These are phyloP conservation scores for Ophiocordyceps camponoti-floridani DNA, from an alignment of 2,329 filamentous ascomycete genomes.

Conservation along the genomic window DNA sequence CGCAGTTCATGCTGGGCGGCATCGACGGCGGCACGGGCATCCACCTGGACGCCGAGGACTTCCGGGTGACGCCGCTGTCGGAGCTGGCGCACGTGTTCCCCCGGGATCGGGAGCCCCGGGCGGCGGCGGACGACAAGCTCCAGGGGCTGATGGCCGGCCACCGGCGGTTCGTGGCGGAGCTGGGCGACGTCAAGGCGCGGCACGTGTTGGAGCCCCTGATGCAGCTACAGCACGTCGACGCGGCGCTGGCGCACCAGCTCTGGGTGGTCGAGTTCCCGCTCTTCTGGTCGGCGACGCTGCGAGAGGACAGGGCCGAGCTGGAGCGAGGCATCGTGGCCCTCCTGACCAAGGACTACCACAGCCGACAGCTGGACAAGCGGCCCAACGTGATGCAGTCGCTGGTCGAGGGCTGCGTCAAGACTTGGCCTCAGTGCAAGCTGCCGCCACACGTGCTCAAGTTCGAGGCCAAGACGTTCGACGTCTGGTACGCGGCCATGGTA, in stretches of 20 bases:
- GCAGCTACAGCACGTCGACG: slow-evolving; percentile 83
- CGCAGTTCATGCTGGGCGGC: slow-evolving; percentile 79
- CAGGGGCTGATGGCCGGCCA: slow-evolving; percentile 65
- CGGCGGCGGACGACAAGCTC: slow-evolving; percentile 68
- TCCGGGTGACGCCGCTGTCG: slow-evolving; percentile 58
- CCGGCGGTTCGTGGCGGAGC: slow-evolving; percentile 64
- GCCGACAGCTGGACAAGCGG: slow-evolving; percentile 80
- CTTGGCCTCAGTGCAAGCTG: slow-evolving; percentile 76
- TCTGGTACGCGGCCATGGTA: slow-evolving; percentile 87
- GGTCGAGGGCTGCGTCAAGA: slow-evolving; percentile 69
- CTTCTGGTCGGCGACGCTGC: slow-evolving; percentile 76
- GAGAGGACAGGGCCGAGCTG: slow-evolving; percentile 77
- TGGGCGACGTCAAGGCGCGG: slow-evolving; percentile 71
- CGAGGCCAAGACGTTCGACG: slow-evolving; percentile 81
- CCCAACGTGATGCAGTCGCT: slow-evolving; percentile 92
- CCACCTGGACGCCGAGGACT: slow-evolving; percentile 69
- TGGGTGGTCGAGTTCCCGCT: slow-evolving; percentile 88
- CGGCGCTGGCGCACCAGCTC: slow-evolving; percentile 65
- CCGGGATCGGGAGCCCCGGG: slow-evolving; percentile 48
- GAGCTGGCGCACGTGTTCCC: slow-evolving; percentile 56
- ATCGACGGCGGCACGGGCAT: slow-evolving; percentile 69
- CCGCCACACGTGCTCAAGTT: slow-evolving; percentile 95
- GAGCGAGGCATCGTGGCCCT: slow-evolving; percentile 82
- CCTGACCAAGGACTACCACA: slow-evolving; percentile 89
- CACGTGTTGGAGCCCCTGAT: slow-evolving; percentile 80